phyloP scores from a whole-genome alignment of 2,329 filamentous ascomycete species.

The Fusarium sp. region DNA sequence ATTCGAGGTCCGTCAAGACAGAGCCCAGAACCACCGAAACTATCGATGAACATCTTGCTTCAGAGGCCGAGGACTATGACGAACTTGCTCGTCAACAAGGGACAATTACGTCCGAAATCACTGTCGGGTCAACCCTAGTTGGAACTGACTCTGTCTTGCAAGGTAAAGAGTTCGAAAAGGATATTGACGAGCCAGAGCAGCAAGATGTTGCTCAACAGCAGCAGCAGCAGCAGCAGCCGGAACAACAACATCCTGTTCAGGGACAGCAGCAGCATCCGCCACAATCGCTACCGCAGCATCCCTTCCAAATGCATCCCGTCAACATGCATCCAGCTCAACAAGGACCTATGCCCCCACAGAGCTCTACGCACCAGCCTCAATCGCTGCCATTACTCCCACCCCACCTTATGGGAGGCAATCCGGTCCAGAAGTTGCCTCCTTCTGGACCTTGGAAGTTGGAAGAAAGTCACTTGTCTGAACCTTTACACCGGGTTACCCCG shows the following conservation, averaged over 20 bases:
- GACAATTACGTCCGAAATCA: slow-evolving; percentile 39
- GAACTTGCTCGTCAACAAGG: slow-evolving; percentile 34
- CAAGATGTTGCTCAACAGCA: slow-evolving; percentile 23
- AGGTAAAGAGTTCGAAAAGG: slow-evolving; percentile 37
- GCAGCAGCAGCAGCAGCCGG: not conserved
- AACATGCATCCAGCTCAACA: slow-evolving; percentile 3
- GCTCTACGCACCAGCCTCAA: slow-evolving; percentile 20
- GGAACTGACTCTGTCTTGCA: slow-evolving; percentile 35
- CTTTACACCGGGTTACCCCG: slow-evolving; percentile 54
- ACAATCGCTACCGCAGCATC: slow-evolving; percentile 28
- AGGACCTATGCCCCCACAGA: slow-evolving; percentile 24
- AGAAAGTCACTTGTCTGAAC: slow-evolving; percentile 66
- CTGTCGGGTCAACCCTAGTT: slow-evolving; percentile 37
- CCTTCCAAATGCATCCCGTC: slow-evolving; percentile 39
- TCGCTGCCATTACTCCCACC: slow-evolving; percentile 44
- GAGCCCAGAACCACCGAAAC: slow-evolving; percentile 52
- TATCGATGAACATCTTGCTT: slow-evolving; percentile 51
- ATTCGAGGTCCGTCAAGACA: slow-evolving; percentile 50
- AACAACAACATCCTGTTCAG: slow-evolving; percentile 1
- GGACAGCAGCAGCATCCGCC: not conserved
- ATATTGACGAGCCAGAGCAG: slow-evolving; percentile 21
- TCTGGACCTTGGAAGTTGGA: slow-evolving; percentile 66
- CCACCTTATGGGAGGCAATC: slow-evolving; percentile 49
- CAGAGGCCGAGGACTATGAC: slow-evolving; percentile 49
- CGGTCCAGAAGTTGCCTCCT: slow-evolving; percentile 57